Conservation (phyloP, 371 early-diverging fungal genomes). For the Mortierella polycephala region DNA sequence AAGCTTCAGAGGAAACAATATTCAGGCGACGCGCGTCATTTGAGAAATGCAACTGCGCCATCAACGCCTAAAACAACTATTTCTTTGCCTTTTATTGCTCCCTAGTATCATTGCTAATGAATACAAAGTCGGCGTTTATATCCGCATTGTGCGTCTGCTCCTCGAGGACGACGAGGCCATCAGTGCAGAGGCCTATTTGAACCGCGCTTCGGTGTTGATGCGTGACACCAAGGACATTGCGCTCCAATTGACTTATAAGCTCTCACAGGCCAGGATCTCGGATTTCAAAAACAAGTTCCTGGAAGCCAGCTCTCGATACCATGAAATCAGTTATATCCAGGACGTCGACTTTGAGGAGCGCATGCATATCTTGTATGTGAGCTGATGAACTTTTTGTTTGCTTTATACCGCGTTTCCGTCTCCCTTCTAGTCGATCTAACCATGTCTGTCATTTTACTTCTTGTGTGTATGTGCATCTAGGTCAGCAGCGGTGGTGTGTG, state of each 20-base stretch:
- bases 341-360: conserved; percentile 75
- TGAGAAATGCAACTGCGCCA: conserved; percentile 26
- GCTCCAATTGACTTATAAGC: conserved; percentile 68
- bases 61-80: neutral
- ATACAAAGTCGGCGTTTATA: conserved; percentile 83
- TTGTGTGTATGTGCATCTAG: conserved; percentile 44
- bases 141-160: conserved; percentile 84
- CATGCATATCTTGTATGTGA: conserved; percentile 68
- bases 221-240: conserved; percentile 64
- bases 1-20: neutral
- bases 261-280: conserved; percentile 86
- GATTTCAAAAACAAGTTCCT: conserved; percentile 89
- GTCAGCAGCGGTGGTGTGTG: conserved; percentile 79
- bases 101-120: conserved; percentile 76
- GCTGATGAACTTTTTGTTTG: neutral
- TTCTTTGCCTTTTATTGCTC: neutral
- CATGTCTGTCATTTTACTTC: neutral
- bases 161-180: conserved; percentile 89
- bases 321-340: conserved; percentile 81
- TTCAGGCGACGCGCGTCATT: neutral
- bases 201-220: conserved; percentile 81
- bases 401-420: neutral
- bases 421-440: neutral
- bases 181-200: conserved; percentile 83
- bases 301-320: conserved; percentile 87